phyloP scores from a whole-genome alignment of 495 filamentous ascomycete species.

The Letharia columbiana region DNA sequence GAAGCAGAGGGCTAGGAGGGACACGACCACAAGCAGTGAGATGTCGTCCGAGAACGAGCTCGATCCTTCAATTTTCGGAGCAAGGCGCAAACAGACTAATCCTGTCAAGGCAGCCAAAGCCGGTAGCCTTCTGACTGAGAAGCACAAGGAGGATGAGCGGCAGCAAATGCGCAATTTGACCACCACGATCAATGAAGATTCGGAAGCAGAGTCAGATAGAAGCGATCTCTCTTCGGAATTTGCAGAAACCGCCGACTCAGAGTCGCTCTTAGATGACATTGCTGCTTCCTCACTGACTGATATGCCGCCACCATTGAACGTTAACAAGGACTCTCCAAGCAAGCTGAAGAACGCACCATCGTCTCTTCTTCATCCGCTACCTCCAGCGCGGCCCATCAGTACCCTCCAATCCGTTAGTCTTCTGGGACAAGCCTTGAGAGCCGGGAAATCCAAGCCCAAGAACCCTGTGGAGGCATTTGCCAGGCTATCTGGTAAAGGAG shows the following conservation, averaged over 20 bases:
- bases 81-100: slow-evolving; percentile 50
- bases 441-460: slow-evolving; percentile 66
- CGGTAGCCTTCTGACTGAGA: slow-evolving; percentile 49
- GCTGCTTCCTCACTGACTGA: slow-evolving; percentile 24
- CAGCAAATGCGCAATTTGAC: slow-evolving; percentile 38
- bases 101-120: slow-evolving; percentile 42
- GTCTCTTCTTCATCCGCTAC: slow-evolving; percentile 63
- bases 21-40: slow-evolving; percentile 87
- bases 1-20: slow-evolving; percentile 66
- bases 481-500: slow-evolving; percentile 75
- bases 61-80: slow-evolving; percentile 52
- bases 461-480: slow-evolving; percentile 82
- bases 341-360: slow-evolving; percentile 51
- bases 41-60: slow-evolving; percentile 86
- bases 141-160: slow-evolving; percentile 50
- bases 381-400: slow-evolving; percentile 85
- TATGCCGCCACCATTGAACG: slow-evolving; percentile 24
- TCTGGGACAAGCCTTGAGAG: slow-evolving; percentile 61
- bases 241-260: slow-evolving; percentile 54
- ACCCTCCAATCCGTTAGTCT: slow-evolving; percentile 71
- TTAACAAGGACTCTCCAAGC: slow-evolving; percentile 45
- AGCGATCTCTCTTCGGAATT: slow-evolving; percentile 62
- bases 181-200: slow-evolving; percentile 50
- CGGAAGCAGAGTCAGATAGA: slow-evolving; percentile 54
- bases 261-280: slow-evolving; percentile 47